Conservation (phyloP, 140 eudicot genomes). For the Bidens hawaiensis region DNA sequence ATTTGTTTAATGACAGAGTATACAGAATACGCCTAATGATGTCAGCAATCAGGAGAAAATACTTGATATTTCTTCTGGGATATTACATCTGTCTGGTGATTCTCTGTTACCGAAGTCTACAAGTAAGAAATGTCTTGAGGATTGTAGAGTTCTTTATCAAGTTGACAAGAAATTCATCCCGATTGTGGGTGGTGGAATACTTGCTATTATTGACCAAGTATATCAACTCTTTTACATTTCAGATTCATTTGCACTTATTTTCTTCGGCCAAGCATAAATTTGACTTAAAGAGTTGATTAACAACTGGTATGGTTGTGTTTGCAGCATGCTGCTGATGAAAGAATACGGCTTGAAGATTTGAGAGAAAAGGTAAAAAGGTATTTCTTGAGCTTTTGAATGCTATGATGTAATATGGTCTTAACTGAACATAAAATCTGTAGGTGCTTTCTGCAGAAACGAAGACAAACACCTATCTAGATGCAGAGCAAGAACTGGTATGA, state of each 20-base stretch:
- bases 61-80: slow-evolving; percentile 67
- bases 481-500: no score
- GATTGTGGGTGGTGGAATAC: slow-evolving; percentile 60
- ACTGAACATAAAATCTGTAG: no score
- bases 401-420: no score
- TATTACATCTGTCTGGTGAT: slow-evolving; percentile 64
- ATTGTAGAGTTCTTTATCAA: slow-evolving; percentile 81
- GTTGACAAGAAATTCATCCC: slow-evolving; percentile 93
- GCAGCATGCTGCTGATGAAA: no score
- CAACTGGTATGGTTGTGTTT: no score
- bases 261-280: slow-evolving; percentile 4
- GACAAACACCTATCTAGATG: no score
- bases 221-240: background rate
- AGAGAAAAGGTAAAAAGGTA: no score
- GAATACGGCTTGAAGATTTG: no score
- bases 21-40: slow-evolving; percentile 18
- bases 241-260: slow-evolving; percentile 4
- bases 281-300: slow-evolving; percentile 1
- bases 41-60: slow-evolving; percentile 31
- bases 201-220: slow-evolving; percentile 95
- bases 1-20: slow-evolving; percentile 37
- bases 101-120: slow-evolving; percentile 70
- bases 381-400: no score
- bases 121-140: slow-evolving; percentile 52
- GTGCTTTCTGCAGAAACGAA: no score